These are phyloP conservation scores for Cyclotella choctawhatcheeana DNA, from an alignment of 108 stramenopile species.

Conservation along the genomic window DNA sequence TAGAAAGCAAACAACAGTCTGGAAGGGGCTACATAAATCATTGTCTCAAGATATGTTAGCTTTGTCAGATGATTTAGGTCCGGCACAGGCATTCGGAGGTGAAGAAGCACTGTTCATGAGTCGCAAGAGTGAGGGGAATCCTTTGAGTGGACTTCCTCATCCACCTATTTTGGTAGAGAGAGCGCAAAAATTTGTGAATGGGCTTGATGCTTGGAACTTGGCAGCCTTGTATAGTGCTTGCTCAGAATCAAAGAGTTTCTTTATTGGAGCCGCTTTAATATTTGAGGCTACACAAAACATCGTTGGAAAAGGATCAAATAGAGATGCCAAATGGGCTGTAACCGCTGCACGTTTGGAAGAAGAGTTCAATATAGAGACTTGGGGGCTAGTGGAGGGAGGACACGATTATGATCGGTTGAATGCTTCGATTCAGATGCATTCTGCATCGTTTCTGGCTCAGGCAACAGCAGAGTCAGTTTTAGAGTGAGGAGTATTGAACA, in stretches of 20 bases:
- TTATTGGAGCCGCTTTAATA: conserved; percentile 79
- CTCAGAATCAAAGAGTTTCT: conserved; percentile 91
- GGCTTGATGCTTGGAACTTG: conserved; percentile 89
- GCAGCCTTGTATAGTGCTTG: conserved; percentile 76
- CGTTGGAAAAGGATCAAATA: conserved; percentile 5
- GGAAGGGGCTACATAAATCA: conserved; percentile 71
- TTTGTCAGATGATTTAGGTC: conserved; percentile 50
- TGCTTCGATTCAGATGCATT: conserved; percentile 77
- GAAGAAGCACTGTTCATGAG: conserved; percentile 74
- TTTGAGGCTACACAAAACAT: conserved; percentile 30
- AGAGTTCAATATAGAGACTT: conserved; percentile 94
- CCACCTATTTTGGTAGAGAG: conserved; percentile 60
- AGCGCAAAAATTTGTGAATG: conserved; percentile 59
- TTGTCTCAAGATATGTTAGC: conserved; percentile 33
- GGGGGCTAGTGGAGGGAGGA: conserved; percentile 98
- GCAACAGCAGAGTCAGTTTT: conserved; percentile 33
- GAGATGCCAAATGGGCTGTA: conserved; percentile 64
- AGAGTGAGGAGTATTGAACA: background rate
- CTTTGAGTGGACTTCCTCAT: conserved; percentile 76
- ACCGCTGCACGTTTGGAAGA: conserved; percentile 95
- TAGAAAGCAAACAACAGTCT: conserved; percentile 67
- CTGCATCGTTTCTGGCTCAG: conserved; percentile 71
- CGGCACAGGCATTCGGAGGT: conserved; percentile 69
- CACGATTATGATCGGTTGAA: conserved; percentile 96
- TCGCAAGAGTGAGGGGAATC: conserved; percentile 56